Percentiles rank a stretch among this genome's conserved stretches.
These are phyloP conservation scores for Phytophthora europaea DNA, from an alignment of 352 stramenopile genomes.

Conservation along the genomic window DNA sequence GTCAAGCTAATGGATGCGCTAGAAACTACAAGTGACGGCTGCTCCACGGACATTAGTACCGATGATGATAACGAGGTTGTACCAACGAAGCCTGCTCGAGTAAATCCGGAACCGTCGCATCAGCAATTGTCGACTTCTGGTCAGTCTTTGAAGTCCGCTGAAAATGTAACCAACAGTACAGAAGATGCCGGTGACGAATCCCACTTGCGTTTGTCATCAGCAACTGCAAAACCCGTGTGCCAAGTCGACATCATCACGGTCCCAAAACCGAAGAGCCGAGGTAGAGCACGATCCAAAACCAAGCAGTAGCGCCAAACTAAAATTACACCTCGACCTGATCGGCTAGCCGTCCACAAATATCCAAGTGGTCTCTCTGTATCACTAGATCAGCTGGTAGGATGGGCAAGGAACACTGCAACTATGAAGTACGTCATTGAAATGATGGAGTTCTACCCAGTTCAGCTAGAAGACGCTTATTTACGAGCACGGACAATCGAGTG, in stretches of 20 bases:
- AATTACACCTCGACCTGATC: not conserved
- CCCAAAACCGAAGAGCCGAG: slow-evolving; percentile 4
- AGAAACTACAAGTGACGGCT: slow-evolving; percentile 3
- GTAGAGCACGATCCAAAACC: not conserved
- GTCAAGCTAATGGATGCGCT: slow-evolving; percentile 3
- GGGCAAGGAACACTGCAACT: slow-evolving; percentile 8
- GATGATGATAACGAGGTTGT: slow-evolving; percentile 2
- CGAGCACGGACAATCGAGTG: slow-evolving; percentile 2
- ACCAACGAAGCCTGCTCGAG: not conserved
- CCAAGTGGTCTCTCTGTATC: slow-evolving; percentile 10
- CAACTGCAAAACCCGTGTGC: not conserved
- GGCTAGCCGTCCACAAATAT: slow-evolving; percentile 15
- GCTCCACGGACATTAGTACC: not conserved
- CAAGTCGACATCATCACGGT: slow-evolving; percentile 21
- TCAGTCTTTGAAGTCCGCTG: not conserved
- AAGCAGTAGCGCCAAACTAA: slow-evolving; percentile 22
- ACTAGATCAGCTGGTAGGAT: slow-evolving; percentile 5
- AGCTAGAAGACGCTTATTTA: slow-evolving; percentile 15
- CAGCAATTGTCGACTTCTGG: not conserved
- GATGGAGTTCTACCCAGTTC: slow-evolving; percentile 15
- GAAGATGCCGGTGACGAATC: not conserved
- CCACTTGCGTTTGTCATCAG: not conserved
- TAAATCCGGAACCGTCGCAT: not conserved
- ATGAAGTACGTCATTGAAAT: slow-evolving; percentile 20
- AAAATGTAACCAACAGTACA: not conserved